These are phyloP conservation scores for Jackrogersella multiformis DNA, from an alignment of 495 filamentous ascomycete genomes.

Conservation along the genomic window DNA sequence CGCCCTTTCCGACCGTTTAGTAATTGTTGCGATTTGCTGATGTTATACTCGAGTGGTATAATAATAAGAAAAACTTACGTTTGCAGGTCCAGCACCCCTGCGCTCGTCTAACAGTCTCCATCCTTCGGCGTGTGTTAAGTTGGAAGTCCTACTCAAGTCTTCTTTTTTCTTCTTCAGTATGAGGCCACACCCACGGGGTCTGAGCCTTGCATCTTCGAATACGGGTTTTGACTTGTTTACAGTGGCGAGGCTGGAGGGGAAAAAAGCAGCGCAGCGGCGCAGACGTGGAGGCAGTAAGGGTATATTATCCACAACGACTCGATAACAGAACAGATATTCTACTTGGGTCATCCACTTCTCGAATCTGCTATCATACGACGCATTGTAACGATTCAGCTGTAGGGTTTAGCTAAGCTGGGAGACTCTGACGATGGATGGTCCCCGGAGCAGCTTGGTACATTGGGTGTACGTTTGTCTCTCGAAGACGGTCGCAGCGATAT, in stretches of 20 bases:
- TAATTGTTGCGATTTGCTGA: conserved; percentile 35
- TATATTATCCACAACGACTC: conserved; percentile 35
- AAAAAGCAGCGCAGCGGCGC: conserved; percentile 33
- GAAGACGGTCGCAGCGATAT: conserved; percentile 38
- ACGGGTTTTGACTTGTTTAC: conserved; percentile 40
- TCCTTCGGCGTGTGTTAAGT: conserved; percentile 26
- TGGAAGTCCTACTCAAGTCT: conserved; percentile 16
- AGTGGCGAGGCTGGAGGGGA: conserved; percentile 46
- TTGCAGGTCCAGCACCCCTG: conserved; percentile 53
- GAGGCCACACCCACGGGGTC: conserved; percentile 32
- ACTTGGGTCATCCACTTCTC: conserved; percentile 40
- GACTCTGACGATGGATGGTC: conserved; percentile 27
- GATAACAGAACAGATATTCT: conserved; percentile 39
- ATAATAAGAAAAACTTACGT: conserved; percentile 43
- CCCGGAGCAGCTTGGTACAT: conserved; percentile 35
- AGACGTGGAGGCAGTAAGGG: conserved; percentile 36
- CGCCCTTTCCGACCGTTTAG: conserved; percentile 43
- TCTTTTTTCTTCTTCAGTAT: conserved; percentile 38
- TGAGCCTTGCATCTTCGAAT: conserved; percentile 45
- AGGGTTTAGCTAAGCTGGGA: conserved; percentile 32
- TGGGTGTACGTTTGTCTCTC: conserved; percentile 33
- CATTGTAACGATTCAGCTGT: conserved; percentile 36
- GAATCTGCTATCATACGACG: conserved; percentile 43
- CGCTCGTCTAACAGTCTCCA: conserved; percentile 47
- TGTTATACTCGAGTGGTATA: conserved; percentile 41